Base-by-base conservation (phyloP, 108 stramenopile species). In the Cyclostephanos tholiformis region DNA sequence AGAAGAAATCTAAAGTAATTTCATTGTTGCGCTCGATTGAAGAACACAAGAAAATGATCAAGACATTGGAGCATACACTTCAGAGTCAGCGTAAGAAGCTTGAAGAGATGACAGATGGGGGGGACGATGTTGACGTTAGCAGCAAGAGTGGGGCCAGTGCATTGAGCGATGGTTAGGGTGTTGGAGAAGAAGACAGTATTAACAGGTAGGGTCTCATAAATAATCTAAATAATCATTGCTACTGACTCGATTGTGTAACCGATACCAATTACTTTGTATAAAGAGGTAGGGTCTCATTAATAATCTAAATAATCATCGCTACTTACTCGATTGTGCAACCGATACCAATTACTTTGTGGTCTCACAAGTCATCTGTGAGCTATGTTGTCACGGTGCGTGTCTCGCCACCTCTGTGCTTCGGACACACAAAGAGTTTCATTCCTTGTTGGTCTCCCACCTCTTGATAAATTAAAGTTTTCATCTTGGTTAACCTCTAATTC, bases 291-390 rank as follows among this genome's bases (percentile, higher is more conserved):
- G n/a, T n/a, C n/a, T n/a, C n/a, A n/a, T n/a, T n/a, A n/a, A n/a
- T n/a, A n/a, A n/a, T n/a, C n/a, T n/a, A n/a, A n/a, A n/a, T n/a
- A 19, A 5, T 56, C 23, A 56, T 5, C 22, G 25, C 25, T 56
- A 23, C 25, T 2, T 29, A 58, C 11, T 17, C 57, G 6, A 29
- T 58, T 58, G 27, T 58, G 2, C 6, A 58, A 3, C 4, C 27
- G 57, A 58, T 58, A 58, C 57, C 57, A 58, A 58, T 58, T 58
- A 26, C 57, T 26, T 58, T 3, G 16, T 29, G 57, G 57, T 17
- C 11, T 20, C 22, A 29, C 23, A 30, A 58, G 27, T 17, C 27
- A 1, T 3, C 6, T 1, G 25, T 29, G 11, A 4, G 57, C 57
- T 29, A 58, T 58, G 9, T 58, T 23, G 25, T 58, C 57, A 12